Evolutionary conservation across 2,329 filamentous ascomycete species (phyloP).

Genomic region (Talaromyces sp.): DNA sequence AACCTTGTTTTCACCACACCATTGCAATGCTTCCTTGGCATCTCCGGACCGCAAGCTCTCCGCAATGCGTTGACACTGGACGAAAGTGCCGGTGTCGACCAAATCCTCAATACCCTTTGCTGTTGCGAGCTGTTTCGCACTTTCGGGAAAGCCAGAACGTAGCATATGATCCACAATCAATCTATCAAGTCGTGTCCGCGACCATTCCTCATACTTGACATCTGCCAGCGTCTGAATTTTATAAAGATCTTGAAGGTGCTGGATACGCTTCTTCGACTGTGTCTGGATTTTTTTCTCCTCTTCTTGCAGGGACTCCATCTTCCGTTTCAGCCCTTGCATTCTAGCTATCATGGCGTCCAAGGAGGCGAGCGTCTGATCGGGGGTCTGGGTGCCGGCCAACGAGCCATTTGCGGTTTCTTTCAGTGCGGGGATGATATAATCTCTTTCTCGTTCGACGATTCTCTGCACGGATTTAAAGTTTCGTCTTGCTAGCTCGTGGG

Average conservation of each 20-base stretch:
- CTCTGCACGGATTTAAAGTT: conserved; percentile 77
- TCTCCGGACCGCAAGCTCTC: conserved; percentile 67
- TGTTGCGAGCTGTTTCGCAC: conserved; percentile 68
- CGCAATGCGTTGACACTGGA: conserved; percentile 74
- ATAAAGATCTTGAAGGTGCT: conserved; percentile 78
- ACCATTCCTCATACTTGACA: conserved; percentile 92
- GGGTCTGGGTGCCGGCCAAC: conserved; percentile 58
- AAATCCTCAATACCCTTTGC: conserved; percentile 75
- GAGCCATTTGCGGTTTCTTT: conserved; percentile 59
- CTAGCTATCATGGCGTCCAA: conserved; percentile 81
- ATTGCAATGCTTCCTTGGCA: conserved; percentile 75
- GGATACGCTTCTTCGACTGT: conserved; percentile 71
- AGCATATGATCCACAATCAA: conserved; percentile 91
- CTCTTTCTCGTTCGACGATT: conserved; percentile 47
- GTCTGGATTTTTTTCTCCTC: conserved; percentile 76
- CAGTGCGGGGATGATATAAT: conserved; percentile 48
- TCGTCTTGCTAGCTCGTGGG: conserved; percentile 86
- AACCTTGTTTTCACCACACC: conserved; percentile 93
- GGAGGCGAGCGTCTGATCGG: conserved; percentile 71
- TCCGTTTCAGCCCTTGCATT: conserved; percentile 84
- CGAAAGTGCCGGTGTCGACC: conserved; percentile 86
- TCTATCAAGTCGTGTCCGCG: conserved; percentile 73
- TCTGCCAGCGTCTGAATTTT: conserved; percentile 77
- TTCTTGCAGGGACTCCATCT: conserved; percentile 71
- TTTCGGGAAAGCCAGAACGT: conserved; percentile 75